phyloP scores from a whole-genome alignment of 1,139 yeast species.

The Tardiomyces digboiensis region DNA sequence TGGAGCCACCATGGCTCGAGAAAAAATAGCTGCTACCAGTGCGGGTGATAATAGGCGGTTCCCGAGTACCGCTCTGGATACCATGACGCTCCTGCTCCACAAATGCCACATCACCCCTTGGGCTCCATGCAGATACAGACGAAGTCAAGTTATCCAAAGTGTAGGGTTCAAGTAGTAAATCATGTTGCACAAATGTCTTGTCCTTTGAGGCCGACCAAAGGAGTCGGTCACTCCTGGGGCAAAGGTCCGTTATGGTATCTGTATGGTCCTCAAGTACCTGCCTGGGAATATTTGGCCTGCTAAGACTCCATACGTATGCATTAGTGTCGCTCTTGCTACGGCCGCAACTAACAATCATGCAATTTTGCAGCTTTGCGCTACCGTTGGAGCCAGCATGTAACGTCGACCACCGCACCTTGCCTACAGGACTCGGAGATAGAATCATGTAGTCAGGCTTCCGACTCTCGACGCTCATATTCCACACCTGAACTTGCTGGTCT shows the following conservation, averaged over 20 bases:
- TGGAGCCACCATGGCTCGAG: not conserved
- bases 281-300: conserved; percentile 67
- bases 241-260: conserved; percentile 40
- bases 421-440: conserved; percentile 67
- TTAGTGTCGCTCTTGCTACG: conserved; percentile 36
- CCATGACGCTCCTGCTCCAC: conserved; percentile 9
- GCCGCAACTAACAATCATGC: not conserved
- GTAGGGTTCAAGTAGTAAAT: conserved; percentile 39
- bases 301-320: conserved; percentile 64
- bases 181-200: conserved; percentile 45
- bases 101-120: conserved; percentile 28
- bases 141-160: conserved; percentile 47
- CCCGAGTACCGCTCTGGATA: too few relatives aligned
- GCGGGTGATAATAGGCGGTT: conserved; percentile 2
- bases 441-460: conserved; percentile 61
- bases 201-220: conserved; percentile 47
- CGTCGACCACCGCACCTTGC: conserved; percentile 57
- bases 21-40: not conserved
- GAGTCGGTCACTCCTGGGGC: conserved; percentile 40
- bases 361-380: not conserved
- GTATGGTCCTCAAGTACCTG: conserved; percentile 48
- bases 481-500: conserved; percentile 73
- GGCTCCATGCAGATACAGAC: conserved; percentile 51
- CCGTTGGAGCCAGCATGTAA: conserved; percentile 1
- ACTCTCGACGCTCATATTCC: conserved; percentile 47